phyloP scores from a whole-genome alignment of 2,329 filamentous ascomycete species.

The Penicillium crustosum region DNA sequence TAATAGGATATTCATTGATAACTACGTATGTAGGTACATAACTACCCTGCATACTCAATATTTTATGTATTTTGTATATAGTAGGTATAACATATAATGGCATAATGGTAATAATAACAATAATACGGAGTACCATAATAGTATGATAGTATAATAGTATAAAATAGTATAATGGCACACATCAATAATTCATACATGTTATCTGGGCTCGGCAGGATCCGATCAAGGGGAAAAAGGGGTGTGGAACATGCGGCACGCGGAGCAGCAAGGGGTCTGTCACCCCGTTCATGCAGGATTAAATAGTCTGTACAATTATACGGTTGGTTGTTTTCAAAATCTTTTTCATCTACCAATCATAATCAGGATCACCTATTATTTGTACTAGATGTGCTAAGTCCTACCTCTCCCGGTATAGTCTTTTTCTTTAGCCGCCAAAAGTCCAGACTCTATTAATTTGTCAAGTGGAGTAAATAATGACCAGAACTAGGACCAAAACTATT shows the following conservation, averaged over 20 bases:
- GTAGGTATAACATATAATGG: neutral
- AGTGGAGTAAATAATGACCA: neutral
- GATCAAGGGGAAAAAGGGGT: slow-evolving; percentile 11
- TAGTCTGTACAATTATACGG: slow-evolving; percentile 16
- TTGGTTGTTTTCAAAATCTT: slow-evolving; percentile 4
- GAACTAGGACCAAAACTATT: too few relatives aligned
- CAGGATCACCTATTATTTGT: neutral
- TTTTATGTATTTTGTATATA: neutral
- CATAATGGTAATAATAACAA: too few relatives aligned
- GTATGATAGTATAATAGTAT: neutral
- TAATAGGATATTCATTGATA: neutral
- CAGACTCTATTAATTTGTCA: neutral
- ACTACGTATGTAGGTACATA: too few relatives aligned
- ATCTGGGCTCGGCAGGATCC: slow-evolving; percentile 7
- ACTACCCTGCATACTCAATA: neutral
- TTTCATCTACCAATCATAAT: neutral
- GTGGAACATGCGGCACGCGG: slow-evolving; percentile 37
- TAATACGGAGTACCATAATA: too few relatives aligned
- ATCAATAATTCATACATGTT: neutral
- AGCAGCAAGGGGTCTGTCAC: slow-evolving; percentile 33
- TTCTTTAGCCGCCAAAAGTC: neutral
- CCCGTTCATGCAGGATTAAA: slow-evolving; percentile 28
- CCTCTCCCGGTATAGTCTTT: slow-evolving; percentile 2
- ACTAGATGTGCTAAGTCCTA: neutral
- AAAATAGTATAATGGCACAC: neutral